These are phyloP conservation scores for Nemania sp. DNA, from an alignment of 2,329 filamentous ascomycete species.

Conservation along the genomic window DNA sequence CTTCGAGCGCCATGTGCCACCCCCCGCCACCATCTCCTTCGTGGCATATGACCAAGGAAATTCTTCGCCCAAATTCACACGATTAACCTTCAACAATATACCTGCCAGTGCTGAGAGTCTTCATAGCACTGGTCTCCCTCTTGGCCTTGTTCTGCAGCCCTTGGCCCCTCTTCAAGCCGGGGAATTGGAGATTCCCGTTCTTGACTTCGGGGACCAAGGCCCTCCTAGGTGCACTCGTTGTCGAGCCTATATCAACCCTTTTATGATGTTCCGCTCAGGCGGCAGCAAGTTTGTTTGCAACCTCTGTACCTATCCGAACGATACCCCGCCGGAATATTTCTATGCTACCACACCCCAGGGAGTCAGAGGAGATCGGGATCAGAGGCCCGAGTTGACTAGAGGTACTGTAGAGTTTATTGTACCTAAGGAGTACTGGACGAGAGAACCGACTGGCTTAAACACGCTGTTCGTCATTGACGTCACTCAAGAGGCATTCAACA, in stretches of 20 bases:
- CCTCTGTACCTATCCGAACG: slow-evolving; percentile 96
- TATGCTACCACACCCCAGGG: slow-evolving; percentile 89
- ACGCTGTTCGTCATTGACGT: slow-evolving; percentile 96
- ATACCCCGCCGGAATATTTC: slow-evolving; percentile 92
- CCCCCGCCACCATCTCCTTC: slow-evolving; percentile 87
- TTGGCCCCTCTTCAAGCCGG: slow-evolving; percentile 85
- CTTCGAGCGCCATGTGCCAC: slow-evolving; percentile 92
- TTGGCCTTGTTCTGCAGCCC: slow-evolving; percentile 90
- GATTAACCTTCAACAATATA: slow-evolving; percentile 93
- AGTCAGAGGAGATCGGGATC: slow-evolving; percentile 85
- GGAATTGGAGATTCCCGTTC: slow-evolving; percentile 86
- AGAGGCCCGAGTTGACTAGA: slow-evolving; percentile 87
- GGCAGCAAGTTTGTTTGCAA: slow-evolving; percentile 99
- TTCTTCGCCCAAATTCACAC: slow-evolving; percentile 91
- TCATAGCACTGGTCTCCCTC: slow-evolving; percentile 81
- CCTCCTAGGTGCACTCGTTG: slow-evolving; percentile 93
- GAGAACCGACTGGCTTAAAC: slow-evolving; percentile 86
- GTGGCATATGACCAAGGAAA: slow-evolving; percentile 97
- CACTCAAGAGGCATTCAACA: slow-evolving; percentile 89
- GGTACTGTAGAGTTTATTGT: slow-evolving; percentile 97
- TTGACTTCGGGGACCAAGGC: slow-evolving; percentile 93
- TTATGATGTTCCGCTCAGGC: slow-evolving; percentile 95
- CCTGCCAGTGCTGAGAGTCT: slow-evolving; percentile 85
- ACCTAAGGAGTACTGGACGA: slow-evolving; percentile 98
- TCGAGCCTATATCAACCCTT: slow-evolving; percentile 97